Evolutionary conservation across 2,329 filamentous ascomycete genomes (phyloP), one percentile per base, ranked within the genome.

Genomic region (Phaeosphaeria sp.): DNA sequence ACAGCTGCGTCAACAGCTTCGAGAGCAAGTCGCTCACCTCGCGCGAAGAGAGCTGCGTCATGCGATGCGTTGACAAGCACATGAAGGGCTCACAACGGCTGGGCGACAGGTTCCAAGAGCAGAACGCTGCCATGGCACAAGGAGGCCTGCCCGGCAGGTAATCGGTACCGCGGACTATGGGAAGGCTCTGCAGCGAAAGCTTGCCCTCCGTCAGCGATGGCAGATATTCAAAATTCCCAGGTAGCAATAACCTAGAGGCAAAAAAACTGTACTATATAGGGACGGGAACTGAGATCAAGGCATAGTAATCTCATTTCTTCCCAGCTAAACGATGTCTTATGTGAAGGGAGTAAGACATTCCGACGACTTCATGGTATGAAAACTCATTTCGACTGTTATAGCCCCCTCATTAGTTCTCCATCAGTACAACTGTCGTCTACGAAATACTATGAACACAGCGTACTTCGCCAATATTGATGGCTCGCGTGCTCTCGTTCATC

Each of bases 1-100:
- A 92, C 78, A 90, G 95, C 80, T 99, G 95, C 85, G 88, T 99
- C 81, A 94, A 93, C 80, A 93, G 98, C 85, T 99, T 99, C 87
- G 96, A 93, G 74, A 96, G 93, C 82, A 98, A 98, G 83, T 91
- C 92, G 49, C 87, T 99, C 66, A 90, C 91, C 63, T 86, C 89
- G 67, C 90, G 92, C 77, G 95, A 99, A 82, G 90, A 91, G 74
- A 90, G 91, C 78, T 99, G 95, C 83, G 89, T 98, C 73, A 89
- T 92, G 82, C 91, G 93, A 72, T 99, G 95, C 81, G 93, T 98
- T 62, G 90, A 95, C 81, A 99, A 99, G 84, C 92, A 92, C 80
- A 89, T 98, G 85, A 95, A 96, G 79, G 90, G 90, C 63, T 92
- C 92, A 65, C 92, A 95, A 80, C 89, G 95, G 60, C 84, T 99